These are phyloP conservation scores for Gossypium gossypioides DNA, from an alignment of 441 rosid species.

Conservation along the genomic window DNA sequence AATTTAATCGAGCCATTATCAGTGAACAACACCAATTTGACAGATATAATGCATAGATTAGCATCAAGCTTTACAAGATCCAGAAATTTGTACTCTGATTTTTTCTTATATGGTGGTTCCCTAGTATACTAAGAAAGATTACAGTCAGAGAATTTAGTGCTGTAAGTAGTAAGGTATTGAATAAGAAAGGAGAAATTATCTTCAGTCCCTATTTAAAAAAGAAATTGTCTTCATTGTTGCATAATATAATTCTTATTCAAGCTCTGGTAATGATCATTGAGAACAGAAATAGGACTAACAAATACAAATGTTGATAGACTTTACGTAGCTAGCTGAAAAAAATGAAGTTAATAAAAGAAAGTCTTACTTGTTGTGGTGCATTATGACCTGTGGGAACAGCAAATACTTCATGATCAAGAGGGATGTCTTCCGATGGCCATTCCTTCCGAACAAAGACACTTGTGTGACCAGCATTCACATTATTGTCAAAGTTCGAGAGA, in stretches of 20 bases:
- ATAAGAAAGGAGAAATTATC: neutral
- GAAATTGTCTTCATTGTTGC: neutral
- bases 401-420: conserved; percentile 46
- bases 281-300: neutral
- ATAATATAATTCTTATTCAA: neutral
- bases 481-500: conserved; percentile 26
- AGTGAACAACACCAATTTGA: neutral
- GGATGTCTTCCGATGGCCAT: conserved; percentile 60
- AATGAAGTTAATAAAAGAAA: neutral
- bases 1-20: neutral
- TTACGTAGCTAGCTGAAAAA: neutral
- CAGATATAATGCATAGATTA: neutral
- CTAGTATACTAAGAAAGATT: neutral
- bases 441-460: conserved; percentile 45
- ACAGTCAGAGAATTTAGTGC: conserved; percentile 2
- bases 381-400: conserved; percentile 51
- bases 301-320: neutral
- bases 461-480: conserved; percentile 38
- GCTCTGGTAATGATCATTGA: neutral
- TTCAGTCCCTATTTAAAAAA: neutral
- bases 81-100: neutral
- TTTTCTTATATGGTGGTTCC: conserved; percentile 9
- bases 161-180: neutral
- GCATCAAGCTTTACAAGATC: neutral
- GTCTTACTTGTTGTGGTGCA: conserved; percentile 56